phyloP scores from a whole-genome alignment of 768 basidiomycete species.

The Rhizopogon roseolus region DNA sequence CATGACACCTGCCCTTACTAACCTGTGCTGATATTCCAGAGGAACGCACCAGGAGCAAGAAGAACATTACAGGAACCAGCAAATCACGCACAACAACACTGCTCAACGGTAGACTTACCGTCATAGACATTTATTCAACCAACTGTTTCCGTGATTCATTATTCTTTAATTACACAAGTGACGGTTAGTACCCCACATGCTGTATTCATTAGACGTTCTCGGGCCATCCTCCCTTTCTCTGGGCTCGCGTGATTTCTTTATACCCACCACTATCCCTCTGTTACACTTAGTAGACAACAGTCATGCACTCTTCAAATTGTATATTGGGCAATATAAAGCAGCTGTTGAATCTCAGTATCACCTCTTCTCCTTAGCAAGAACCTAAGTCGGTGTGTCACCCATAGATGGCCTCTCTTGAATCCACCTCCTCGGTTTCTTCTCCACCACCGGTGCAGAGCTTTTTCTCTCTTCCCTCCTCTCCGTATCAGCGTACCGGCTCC shows the following conservation, averaged over 20 bases:
- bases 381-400: conserved; percentile 10
- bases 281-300: background rate
- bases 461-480: conserved; percentile 25
- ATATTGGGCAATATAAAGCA: background rate
- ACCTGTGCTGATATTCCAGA: conserved; percentile 29
- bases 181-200: background rate
- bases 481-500: conserved; percentile 56
- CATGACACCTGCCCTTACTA: background rate
- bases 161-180: background rate
- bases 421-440: conserved; percentile 72
- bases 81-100: conserved; percentile 15
- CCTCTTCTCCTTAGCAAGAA: background rate
- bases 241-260: background rate
- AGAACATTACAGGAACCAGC: conserved; percentile 44
- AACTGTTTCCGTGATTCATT: background rate
- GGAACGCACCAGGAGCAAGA: conserved; percentile 62
- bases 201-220: background rate
- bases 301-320: background rate
- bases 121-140: conserved; percentile 7
- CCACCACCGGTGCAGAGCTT: conserved; percentile 36
- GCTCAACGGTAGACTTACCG: conserved; percentile 13
- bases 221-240: background rate
- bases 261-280: background rate
- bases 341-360: background rate
- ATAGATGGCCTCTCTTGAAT: conserved; percentile 60